Percentiles rank a stretch among this genome's conserved stretches.
These are phyloP conservation scores for Globisporangium nunn DNA, from an alignment of 352 stramenopile species.

Conservation along the genomic window DNA sequence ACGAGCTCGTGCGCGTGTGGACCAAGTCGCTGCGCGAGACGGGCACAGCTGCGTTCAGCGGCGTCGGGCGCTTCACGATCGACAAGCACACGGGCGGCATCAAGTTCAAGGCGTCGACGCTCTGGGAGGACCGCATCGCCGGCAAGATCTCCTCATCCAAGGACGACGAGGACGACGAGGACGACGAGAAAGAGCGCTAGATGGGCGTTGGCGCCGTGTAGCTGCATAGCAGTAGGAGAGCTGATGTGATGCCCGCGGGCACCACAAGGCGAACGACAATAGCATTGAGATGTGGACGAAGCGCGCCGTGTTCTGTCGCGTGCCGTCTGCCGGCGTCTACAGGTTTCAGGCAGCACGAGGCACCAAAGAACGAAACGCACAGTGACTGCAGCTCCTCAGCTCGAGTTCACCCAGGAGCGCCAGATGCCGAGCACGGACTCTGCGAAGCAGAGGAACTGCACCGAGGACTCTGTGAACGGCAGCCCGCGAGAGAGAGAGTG, in stretches of 20 bases:
- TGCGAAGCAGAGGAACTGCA: slow-evolving; percentile 65
- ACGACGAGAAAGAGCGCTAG: background rate
- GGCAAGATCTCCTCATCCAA: slow-evolving; percentile 32
- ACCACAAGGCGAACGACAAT: too few species aligned
- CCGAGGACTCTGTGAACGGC: slow-evolving; percentile 39
- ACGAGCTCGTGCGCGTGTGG: slow-evolving; percentile 34
- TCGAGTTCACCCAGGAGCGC: slow-evolving; percentile 61
- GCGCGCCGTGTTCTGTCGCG: too few species aligned
- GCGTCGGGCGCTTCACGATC: slow-evolving; percentile 37
- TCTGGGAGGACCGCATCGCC: slow-evolving; percentile 27
- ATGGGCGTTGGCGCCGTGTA: too few species aligned
- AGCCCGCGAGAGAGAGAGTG: background rate
- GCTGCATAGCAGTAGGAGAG: too few species aligned
- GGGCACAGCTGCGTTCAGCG: slow-evolving; percentile 26
- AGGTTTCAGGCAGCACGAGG: background rate
- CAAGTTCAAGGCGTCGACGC: slow-evolving; percentile 37
- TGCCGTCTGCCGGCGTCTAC: background rate
- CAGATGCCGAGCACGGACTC: slow-evolving; percentile 64
- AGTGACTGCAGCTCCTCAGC: slow-evolving; percentile 10
- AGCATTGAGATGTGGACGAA: too few species aligned
- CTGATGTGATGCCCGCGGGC: too few species aligned
- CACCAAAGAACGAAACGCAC: too few species aligned
- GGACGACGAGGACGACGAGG: background rate
- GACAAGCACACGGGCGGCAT: slow-evolving; percentile 37
- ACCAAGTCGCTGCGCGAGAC: slow-evolving; percentile 37